These are phyloP conservation scores for Quercus phellos DNA, from an alignment of 331 rosid genomes.

Conservation along the genomic window DNA sequence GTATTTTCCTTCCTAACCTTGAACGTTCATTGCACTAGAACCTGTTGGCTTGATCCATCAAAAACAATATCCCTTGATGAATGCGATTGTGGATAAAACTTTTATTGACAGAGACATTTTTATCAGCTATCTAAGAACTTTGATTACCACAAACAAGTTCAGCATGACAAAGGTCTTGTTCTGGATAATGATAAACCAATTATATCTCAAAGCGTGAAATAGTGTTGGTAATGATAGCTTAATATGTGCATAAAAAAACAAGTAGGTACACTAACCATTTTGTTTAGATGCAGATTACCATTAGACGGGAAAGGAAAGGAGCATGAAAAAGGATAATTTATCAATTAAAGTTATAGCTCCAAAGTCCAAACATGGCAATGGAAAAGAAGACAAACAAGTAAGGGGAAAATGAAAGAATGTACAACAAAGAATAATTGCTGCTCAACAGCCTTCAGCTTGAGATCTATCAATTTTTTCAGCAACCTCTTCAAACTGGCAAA, in stretches of 20 bases:
- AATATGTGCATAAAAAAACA: not conserved
- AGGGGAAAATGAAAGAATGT: not conserved
- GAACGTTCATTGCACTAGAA: not conserved
- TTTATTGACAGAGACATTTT: not conserved
- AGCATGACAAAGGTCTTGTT: not conserved
- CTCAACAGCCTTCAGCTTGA: not conserved
- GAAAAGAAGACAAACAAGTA: not conserved
- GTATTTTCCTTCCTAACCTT: not conserved
- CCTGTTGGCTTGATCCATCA: not conserved
- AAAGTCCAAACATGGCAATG: not conserved
- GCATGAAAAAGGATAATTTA: not conserved
- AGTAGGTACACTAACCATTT: no score
- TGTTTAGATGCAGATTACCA: not conserved
- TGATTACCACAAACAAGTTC: no score
- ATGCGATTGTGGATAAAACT: not conserved
- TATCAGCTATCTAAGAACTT: not conserved
- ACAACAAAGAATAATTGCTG: not conserved
- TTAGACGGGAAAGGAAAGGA: not conserved
- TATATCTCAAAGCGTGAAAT: not conserved
- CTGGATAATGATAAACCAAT: not conserved
- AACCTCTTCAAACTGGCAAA: slow-evolving; percentile 4
- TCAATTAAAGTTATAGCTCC: not conserved
- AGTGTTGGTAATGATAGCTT: not conserved
- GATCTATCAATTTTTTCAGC: not conserved
- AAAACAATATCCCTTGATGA: not conserved